Evolutionary conservation across 441 rosid genomes (phyloP), one percentile per base, ranked within the genome.

Genomic region (Populus hybrid): DNA sequence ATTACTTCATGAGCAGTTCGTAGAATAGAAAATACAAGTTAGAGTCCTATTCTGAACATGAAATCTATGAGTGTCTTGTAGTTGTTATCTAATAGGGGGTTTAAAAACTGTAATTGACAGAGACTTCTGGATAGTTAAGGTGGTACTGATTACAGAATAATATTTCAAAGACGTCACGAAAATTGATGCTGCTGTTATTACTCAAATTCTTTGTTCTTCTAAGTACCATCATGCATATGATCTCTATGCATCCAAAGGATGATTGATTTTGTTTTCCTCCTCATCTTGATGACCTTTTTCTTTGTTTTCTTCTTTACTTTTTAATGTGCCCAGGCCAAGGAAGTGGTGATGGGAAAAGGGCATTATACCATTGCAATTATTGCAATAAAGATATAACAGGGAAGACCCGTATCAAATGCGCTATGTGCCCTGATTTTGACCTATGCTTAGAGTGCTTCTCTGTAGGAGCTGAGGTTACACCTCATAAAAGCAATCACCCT

Each of bases 331-430:
- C 82, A 94, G 97, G 93, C 86, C 89, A 85, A 87, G 97, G 97
- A 81, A 59, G 86, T 0, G 73, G 87, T 74, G 98, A 94, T 56
- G 95, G 98, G 84, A 93, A 95, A 78, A 87, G 80, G 86, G 90
- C 94, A 73, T 75, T 86, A 26, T 95, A 92, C 84, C 97, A 94
- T 87, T 95, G 99, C 77, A 95, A 95, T 82, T 95, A 95, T 76
- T 95, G 99, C 89, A 90, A 94, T 87, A 95, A 95, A 86, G 98
- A 94, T 78, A 87, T 95, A 77, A 90, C 94, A 0, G 97, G 98
- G 79, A 92, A 88, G 81, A 89, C 94, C 77, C 91, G 95, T 68
- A 92, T 95, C 74, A 95, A 95, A 75, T 95, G 98, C 87, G 98
- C 92, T 38, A 71, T 84, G 20, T 95, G 98, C 86, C 93, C 98